Evolutionary conservation across 2,329 filamentous ascomycete genomes (phyloP), one percentile per base, ranked within the genome.

Genomic region (Didymella pomorum): DNA sequence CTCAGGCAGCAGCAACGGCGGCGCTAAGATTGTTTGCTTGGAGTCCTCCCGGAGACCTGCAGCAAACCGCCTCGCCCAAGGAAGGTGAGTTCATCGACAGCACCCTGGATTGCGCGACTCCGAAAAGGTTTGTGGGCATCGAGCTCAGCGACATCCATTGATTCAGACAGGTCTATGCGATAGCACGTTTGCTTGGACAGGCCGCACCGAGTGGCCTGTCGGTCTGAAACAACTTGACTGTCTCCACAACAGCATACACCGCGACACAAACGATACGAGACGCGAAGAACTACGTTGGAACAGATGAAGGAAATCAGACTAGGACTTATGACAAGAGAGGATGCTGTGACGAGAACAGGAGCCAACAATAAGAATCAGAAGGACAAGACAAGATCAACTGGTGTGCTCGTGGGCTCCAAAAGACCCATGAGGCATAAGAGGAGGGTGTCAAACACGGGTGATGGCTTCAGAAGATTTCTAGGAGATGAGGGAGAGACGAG

Each of bases 11-110:
- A 14, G 45, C 26, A 10, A 11, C 11, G 3, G 37, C 28, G 18
- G 21, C 28, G 29, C 4, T 54, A n/a, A 37, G 6, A n/a, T 20
- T 56, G 39, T 49, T 56, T 56, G 45, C 45, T 44, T 35, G 45
- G 18, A 2, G 29, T 12, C 11, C 11, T 39, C 21, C 21, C 37
- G 18, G 20, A 8, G 2, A 44, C n/a, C 37, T 49, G 45, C 45
- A 56, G 45, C 52, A 56, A 56, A n/a, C 51, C 6, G n/a, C 8
- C 18, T 6, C 9, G 12, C 35, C 41, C 35, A 14, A 29, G 18
- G 16, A 49, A n/a, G 28, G 21, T 43, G 2, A 31, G 28, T 39
- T 43, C 23, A 20, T 12, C 18, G 28, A 12, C 11, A 18, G 26
- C 26, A 4, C 20, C 9, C 14, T 14, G 11, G 26, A 31, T 6